Base-by-base conservation (phyloP, 2,329 filamentous ascomycete genomes). In the Microdochium nivale region DNA sequence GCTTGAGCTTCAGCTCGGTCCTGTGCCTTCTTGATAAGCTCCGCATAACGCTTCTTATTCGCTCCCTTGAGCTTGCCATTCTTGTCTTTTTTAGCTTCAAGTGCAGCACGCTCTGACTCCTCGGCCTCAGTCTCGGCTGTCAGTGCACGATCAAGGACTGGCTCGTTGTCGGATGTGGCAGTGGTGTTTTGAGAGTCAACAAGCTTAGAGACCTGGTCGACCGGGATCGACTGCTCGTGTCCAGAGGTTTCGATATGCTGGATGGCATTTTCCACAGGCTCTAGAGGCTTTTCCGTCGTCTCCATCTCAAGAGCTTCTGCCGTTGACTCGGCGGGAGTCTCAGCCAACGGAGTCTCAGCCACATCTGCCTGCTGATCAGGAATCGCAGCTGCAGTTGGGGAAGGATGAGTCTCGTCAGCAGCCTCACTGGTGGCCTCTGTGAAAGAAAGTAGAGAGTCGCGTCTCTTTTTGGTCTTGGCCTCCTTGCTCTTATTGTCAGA, bases 391-490 rank as follows among this genome's bases (percentile, higher is more conserved):
- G 27, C 5, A 30, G 27, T 5, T 30, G 5, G 23, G 13, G 49
- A 40, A n/a, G 23, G 16, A 27, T 8, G 3, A 23, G 46, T 27
- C 44, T 49, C 47, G 25, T 37, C 50, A 9, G 48, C 23, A 14
- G 50, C 25, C 16, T 30, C 48, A 30, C 16, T 24, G 9, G 44
- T 24, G 30, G 47, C 16, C 27, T 52, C 40, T 50, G 51, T 33
- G 51, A 48, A 35, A 48, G 52, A 46, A 46, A 43, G 25, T 48
- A 55, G 46, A 50, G 54, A 50, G 43, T 57, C 58, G 24, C 53
- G 51, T 51, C 51, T 49, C 32, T 62, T 55, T 53, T 66, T 64
- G n/a, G n/a, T n/a, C 44, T 60, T 61, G 52, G 61, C 60, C 56
- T 60, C 64, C 47, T 65, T 63, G 53, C 53, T 50, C 49, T 56